Evolutionary conservation across 768 basidiomycete genomes (phyloP).

Genomic region (Boletales sp.): DNA sequence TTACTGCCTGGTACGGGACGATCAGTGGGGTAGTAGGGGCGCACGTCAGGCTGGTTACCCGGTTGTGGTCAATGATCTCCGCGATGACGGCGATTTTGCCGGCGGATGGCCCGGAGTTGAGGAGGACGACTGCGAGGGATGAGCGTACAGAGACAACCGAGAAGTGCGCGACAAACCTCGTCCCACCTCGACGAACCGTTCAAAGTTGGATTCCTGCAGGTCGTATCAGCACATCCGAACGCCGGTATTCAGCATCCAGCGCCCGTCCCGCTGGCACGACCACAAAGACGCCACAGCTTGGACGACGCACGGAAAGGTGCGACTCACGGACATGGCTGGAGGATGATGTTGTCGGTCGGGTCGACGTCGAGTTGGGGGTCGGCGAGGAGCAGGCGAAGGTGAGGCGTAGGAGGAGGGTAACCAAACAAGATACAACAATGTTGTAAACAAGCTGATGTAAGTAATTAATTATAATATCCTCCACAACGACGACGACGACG

Average conservation of each 20-base stretch:
- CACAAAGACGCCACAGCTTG: no score
- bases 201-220: conserved; percentile 79
- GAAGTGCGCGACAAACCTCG: conserved; percentile 51
- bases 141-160: background rate
- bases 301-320: no score
- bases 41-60: conserved; percentile 44
- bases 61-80: conserved; percentile 99
- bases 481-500: no score
- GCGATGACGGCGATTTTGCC: conserved; percentile 94
- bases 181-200: conserved; percentile 97
- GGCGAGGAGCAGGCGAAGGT: no score
- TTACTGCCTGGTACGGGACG: conserved; percentile 64
- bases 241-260: no score
- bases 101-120: conserved; percentile 80
- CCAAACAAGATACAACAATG: conserved; percentile 15
- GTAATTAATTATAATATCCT: no score
- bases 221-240: conserved; percentile 17
- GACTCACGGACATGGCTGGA: no score
- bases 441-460: no score
- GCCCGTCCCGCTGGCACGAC: no score
- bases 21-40: background rate
- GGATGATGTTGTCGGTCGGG: no score
- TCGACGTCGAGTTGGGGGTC: no score
- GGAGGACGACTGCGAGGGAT: conserved; percentile 67
- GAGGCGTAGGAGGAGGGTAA: no score